A percentile compares a stretch with the other conserved stretches of the same genome.
These are phyloP conservation scores for Tolypocladium cylindrosporum DNA, from an alignment of 2,329 filamentous ascomycete genomes.

Conservation along the genomic window DNA sequence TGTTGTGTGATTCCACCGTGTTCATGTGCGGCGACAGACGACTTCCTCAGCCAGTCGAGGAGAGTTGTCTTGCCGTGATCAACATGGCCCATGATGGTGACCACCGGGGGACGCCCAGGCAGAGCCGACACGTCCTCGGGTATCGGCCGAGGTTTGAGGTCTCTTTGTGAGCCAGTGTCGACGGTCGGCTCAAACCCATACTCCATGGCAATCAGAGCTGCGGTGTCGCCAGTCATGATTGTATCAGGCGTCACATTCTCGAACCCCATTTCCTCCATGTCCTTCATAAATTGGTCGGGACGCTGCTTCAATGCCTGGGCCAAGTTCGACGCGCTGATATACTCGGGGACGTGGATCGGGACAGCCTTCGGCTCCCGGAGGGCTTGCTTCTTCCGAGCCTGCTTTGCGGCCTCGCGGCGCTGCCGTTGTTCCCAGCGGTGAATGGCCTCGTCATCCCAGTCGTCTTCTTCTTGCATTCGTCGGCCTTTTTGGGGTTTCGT, in stretches of 20 bases:
- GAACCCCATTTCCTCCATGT: slow-evolving; percentile 80
- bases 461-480: slow-evolving; percentile 16
- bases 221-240: slow-evolving; percentile 83
- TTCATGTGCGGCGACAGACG: slow-evolving; percentile 81
- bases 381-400: slow-evolving; percentile 27
- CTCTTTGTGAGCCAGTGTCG: slow-evolving; percentile 53
- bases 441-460: slow-evolving; percentile 28
- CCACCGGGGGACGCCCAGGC: slow-evolving; percentile 75
- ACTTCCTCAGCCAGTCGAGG: slow-evolving; percentile 85
- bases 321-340: slow-evolving; percentile 79
- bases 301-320: slow-evolving; percentile 65
- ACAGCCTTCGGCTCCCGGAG: slow-evolving; percentile 37
- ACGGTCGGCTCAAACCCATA: slow-evolving; percentile 85
- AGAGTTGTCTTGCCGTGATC: slow-evolving; percentile 98
- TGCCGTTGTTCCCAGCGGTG: slow-evolving; percentile 27
- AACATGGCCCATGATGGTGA: slow-evolving; percentile 99
- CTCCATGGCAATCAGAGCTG: slow-evolving; percentile 80
- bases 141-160: slow-evolving; percentile 61
- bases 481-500: slow-evolving; percentile 14
- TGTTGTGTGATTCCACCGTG: slow-evolving; percentile 98
- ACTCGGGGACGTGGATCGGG: slow-evolving; percentile 72
- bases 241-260: slow-evolving; percentile 75
- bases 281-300: slow-evolving; percentile 58
- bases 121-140: slow-evolving; percentile 58
- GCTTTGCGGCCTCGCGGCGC: slow-evolving; percentile 31